Percentiles rank a stretch among this genome's conserved stretches.
These are phyloP conservation scores for Backusella circina DNA, from an alignment of 192 early-diverging fungal genomes.

Conservation along the genomic window DNA sequence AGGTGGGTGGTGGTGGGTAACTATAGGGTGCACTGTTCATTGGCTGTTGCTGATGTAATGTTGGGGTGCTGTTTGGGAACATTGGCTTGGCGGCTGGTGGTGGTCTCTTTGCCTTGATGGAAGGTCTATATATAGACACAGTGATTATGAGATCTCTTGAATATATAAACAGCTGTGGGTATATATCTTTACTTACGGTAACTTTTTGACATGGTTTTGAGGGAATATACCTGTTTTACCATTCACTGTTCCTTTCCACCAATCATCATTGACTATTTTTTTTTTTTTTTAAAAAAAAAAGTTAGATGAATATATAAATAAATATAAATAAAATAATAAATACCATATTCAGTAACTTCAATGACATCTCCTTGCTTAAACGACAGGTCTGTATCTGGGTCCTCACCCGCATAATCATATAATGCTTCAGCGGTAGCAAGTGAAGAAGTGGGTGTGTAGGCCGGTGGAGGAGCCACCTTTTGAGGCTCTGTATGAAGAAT, in stretches of 20 bases:
- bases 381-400: slow-evolving; percentile 51
- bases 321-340: neutral
- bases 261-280: slow-evolving; percentile 34
- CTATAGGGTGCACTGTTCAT: slow-evolving; percentile 8
- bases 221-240: slow-evolving; percentile 35
- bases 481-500: neutral
- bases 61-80: neutral
- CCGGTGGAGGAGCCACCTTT: slow-evolving; percentile 12
- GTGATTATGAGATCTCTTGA: too few relatives aligned
- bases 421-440: slow-evolving; percentile 45
- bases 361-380: slow-evolving; percentile 66
- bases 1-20: slow-evolving; percentile 26
- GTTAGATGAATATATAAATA: neutral
- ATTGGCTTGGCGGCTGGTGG: slow-evolving; percentile 1
- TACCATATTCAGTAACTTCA: slow-evolving; percentile 41
- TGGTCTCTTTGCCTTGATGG: neutral
- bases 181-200: slow-evolving; percentile 15
- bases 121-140: too few relatives aligned
- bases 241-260: slow-evolving; percentile 31
- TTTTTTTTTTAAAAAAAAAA: neutral
- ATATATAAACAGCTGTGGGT: neutral
- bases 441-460: neutral
- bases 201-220: slow-evolving; percentile 29
- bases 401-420: slow-evolving; percentile 60
- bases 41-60: neutral